A percentile compares a stretch with the other conserved stretches of the same genome.
Evolutionary conservation across 2,329 filamentous ascomycete genomes (phyloP).

Genomic region (Atkinsonella texensis): DNA sequence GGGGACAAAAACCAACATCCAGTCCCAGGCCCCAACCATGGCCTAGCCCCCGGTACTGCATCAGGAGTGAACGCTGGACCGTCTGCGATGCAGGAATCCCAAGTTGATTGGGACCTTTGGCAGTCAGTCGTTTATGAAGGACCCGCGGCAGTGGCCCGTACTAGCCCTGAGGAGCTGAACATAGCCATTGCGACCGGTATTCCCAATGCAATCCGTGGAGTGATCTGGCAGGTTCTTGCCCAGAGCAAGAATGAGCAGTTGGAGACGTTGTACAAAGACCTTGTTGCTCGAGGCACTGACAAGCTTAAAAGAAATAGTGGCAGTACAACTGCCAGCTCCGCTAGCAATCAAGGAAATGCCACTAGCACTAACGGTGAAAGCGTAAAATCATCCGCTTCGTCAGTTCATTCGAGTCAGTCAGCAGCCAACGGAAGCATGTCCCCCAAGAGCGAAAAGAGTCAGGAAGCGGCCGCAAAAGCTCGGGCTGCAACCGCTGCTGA

Average conservation of each 20-base stretch:
- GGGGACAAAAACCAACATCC: constrained; percentile 27
- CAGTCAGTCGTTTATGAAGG: constrained; percentile 93
- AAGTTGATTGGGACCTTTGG: constrained; percentile 99
- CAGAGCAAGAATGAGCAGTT: constrained; percentile 90
- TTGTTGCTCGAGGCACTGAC: constrained; percentile 68
- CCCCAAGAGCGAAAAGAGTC: constrained; percentile 46
- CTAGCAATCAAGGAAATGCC: constrained; percentile 39
- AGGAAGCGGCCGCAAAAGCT: constrained; percentile 52
- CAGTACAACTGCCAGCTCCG: constrained; percentile 36
- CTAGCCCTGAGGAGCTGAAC: constrained; percentile 81
- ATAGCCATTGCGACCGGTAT: constrained; percentile 87
- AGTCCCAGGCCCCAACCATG: constrained; percentile 54
- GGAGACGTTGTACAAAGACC: constrained; percentile 73
- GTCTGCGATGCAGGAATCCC: constrained; percentile 54
- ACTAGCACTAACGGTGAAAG: constrained; percentile 51
- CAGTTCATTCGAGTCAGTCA: constrained; percentile 68
- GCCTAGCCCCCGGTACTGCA: constrained; percentile 72
- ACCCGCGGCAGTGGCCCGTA: constrained; percentile 73
- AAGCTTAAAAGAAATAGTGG: constrained; percentile 56
- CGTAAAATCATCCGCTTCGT: constrained; percentile 68
- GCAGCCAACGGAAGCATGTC: constrained; percentile 43
- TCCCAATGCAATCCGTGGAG: constrained; percentile 88
- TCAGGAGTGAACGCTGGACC: constrained; percentile 69
- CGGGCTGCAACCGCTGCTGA: constrained; percentile 53
- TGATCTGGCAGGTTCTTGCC: constrained; percentile 95